Base-by-base conservation (phyloP, 768 basidiomycete species). In the Kwoniella heveanensis region DNA sequence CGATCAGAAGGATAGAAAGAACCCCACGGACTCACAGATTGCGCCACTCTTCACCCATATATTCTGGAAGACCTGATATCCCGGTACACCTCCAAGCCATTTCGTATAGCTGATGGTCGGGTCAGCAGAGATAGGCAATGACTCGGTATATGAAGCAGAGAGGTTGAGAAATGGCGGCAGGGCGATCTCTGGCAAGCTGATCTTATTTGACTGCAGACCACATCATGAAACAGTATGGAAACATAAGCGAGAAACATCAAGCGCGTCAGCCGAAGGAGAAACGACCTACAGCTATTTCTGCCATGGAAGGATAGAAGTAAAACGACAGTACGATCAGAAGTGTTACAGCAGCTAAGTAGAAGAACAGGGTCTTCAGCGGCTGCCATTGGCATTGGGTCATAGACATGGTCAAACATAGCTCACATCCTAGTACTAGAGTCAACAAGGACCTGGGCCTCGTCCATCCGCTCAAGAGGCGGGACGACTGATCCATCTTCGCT, bases 1-100 rank as follows among this genome's bases (percentile, higher is more conserved):
- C n/a, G 32, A 6, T 44, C 8, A 44, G 15, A 44, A 7, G 39
- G 8, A 19, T 8, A 44, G 4, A 10, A 9, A 19, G 39, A 17
- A 3, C 9, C 15, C 19, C 10, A 17, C 3, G 7, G 9, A 30
- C 57, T 49, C 39, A 59, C 57, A 59, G 9, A 58, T 29, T 13
- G 39, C 49, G n/a, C 46, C 44, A 52, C 48, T 46, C 30, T 59
- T 57, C 17, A 58, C 39, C 63, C 63, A 64, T 25, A 64, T 29
- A 50, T 64, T 64, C 24, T 64, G 55, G 21, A 64, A 58, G 2
- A 59, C 52, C 25, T 64, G 54, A 46, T 50, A 51, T 2, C 63
- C 63, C 21, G 63, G 57, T 25, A 64, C 51, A 19, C 63, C 63
- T n/a, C 63, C 63, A 21, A 64, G 47, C 21, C 44, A 49, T 39